Base-by-base conservation (phyloP, 2,329 filamentous ascomycete species). In the Fusarium sp. region DNA sequence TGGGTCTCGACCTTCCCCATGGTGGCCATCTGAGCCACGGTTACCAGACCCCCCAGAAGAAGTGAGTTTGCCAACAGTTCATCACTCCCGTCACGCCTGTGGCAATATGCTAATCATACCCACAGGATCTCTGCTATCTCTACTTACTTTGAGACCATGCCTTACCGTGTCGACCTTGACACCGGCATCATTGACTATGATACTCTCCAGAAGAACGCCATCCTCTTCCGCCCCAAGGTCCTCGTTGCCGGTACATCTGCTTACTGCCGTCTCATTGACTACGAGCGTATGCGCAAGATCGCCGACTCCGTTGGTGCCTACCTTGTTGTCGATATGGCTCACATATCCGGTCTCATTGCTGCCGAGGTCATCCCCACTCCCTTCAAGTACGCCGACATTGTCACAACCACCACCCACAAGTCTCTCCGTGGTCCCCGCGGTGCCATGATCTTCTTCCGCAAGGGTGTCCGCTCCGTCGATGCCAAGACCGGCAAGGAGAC, bases 381-480 rank as follows among this genome's bases (percentile, higher is more conserved):
- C 48, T 99, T 99, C 86, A 87, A 90, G 73, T 87, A 97, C 83
- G 95, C 96, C 75, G 96, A 99, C 81, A 92, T 99, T 64, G 96
- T 99, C 78, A 99, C 96, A 72, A 99, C 96, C 72, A 99, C 96
- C 71, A 99, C 96, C 51, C 96, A 99, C 91, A 99, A 99, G 90
- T 98, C 95, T 62, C 93, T 99, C 77, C 94, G 96, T 84, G 96
- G 96, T 67, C 96, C 96, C 67, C 94, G 96, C 82, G 96, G 96
- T 80, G 96, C 96, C 82, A 99, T 99, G 96, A 99, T 99, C 86
- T 99, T 99, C 90, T 99, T 95, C 91, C 94, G 96, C 84, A 98
- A 97, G 88, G 96, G 96, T 73, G 92, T 98, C 70, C 93, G 95
- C 80, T 94, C 92, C 79, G 92, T 92, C 60, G 94, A 98, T 81